Conservation (phyloP, 192 early-diverging fungal genomes). For the Coemansia sp. region DNA sequence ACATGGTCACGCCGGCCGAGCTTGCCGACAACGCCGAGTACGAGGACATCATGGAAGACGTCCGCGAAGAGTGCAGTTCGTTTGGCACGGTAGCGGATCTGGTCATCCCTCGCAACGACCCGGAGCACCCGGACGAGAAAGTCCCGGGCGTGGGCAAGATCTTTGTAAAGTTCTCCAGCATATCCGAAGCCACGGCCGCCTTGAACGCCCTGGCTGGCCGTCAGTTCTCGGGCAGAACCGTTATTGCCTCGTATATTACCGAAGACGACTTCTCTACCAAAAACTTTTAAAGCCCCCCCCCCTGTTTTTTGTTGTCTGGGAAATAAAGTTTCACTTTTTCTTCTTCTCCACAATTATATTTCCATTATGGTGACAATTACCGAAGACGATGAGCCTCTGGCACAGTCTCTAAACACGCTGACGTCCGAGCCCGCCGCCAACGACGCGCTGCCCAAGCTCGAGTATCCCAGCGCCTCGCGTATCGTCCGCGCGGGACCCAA, state of each 20-base stretch:
- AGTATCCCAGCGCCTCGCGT: constrained; percentile 35
- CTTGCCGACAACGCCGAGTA: constrained; percentile 84
- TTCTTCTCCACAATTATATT: background rate
- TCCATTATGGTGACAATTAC: constrained; percentile 28
- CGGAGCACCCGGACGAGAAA: constrained; percentile 33
- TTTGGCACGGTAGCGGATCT: constrained; percentile 80
- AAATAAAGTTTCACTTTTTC: too few species aligned
- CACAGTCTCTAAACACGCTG: constrained; percentile 21
- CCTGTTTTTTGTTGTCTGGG: too few species aligned
- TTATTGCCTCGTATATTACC: constrained; percentile 80
- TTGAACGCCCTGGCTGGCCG: constrained; percentile 84
- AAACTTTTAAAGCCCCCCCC: too few species aligned
- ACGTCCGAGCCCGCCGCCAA: background rate
- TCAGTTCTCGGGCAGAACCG: constrained; percentile 90
- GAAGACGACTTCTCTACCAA: constrained; percentile 67
- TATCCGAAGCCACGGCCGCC: constrained; percentile 64
- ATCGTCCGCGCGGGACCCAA: constrained; percentile 39
- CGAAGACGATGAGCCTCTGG: constrained; percentile 32
- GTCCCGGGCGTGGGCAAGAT: constrained; percentile 87
- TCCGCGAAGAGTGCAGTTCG: constrained; percentile 83
- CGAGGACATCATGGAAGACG: constrained; percentile 87
- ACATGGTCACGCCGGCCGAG: constrained; percentile 90
- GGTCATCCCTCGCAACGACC: constrained; percentile 76
- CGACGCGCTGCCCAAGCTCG: constrained; percentile 26
- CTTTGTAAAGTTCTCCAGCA: constrained; percentile 71